Percentiles rank a stretch among this genome's conserved stretches.
Evolutionary conservation across 257 asterid genomes (phyloP).

Genomic region (Nicotiana otophora): DNA sequence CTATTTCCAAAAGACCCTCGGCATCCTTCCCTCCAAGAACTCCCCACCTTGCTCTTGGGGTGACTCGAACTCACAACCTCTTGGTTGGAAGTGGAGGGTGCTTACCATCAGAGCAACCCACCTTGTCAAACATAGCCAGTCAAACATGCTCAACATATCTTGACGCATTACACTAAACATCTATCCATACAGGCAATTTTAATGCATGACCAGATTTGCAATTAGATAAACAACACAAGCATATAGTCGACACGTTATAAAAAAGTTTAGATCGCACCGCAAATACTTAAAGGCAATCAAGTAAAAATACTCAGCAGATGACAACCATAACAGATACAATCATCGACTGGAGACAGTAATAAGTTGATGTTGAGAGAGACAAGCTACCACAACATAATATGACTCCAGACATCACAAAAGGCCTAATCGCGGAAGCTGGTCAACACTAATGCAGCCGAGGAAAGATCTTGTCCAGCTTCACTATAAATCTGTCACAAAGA

Average conservation of each 20-base stretch:
- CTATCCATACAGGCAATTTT: neutral
- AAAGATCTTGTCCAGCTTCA: neutral
- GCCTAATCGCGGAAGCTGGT: conserved; percentile 2
- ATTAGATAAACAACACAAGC: neutral
- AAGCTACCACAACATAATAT: conserved; percentile 15
- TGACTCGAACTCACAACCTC: too few relatives aligned
- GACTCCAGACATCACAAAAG: conserved; percentile 17
- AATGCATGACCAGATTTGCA: neutral
- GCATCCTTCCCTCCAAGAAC: too few relatives aligned
- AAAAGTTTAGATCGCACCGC: neutral
- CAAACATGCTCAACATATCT: neutral
- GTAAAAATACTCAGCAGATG: neutral
- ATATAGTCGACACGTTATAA: neutral
- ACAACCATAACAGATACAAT: neutral
- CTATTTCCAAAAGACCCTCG: too few relatives aligned
- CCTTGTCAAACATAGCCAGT: too few relatives aligned
- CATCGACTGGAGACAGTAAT: neutral
- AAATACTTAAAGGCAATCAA: neutral
- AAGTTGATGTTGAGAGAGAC: neutral
- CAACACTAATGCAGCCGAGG: neutral
- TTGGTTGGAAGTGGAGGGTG: too few relatives aligned
- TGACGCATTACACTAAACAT: neutral
- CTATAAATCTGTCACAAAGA: neutral
- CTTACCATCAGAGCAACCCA: too few relatives aligned
- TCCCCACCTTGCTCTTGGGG: too few relatives aligned